Evolutionary conservation across 2,329 filamentous ascomycete genomes (phyloP).

Genomic region (Trichoderma polysporum): DNA sequence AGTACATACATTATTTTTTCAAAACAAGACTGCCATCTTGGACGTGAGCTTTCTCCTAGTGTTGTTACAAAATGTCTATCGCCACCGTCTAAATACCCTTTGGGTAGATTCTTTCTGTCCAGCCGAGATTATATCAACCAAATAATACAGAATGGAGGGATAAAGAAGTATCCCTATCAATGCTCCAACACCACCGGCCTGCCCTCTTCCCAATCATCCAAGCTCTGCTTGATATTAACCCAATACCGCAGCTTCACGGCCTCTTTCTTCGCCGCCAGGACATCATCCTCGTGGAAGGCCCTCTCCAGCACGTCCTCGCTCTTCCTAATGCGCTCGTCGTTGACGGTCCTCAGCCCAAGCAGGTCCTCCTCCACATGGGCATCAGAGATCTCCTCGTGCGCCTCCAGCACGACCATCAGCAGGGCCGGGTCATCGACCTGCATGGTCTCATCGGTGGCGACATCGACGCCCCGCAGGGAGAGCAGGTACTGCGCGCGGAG

Average conservation of each 20-base stretch:
- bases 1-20: not conserved
- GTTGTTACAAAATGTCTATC: not conserved
- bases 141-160: not conserved
- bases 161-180: no score
- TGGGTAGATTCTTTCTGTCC: not conserved
- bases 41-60: no score
- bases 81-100: not conserved
- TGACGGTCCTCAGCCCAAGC: constrained; percentile 58
- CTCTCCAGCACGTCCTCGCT: constrained; percentile 63
- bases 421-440: constrained; percentile 67
- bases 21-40: not conserved
- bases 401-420: constrained; percentile 77
- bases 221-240: constrained; percentile 79
- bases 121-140: not conserved
- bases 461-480: constrained; percentile 69
- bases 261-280: constrained; percentile 67
- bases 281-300: constrained; percentile 66
- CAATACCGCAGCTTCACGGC: constrained; percentile 82
- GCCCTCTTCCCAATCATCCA: constrained; percentile 82
- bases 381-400: constrained; percentile 72
- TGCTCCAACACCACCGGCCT: constrained; percentile 58
- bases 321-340: constrained; percentile 63
- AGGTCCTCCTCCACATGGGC: constrained; percentile 67
- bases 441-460: constrained; percentile 74
- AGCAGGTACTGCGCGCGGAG: constrained; percentile 87